phyloP scores from a whole-genome alignment of 2,329 filamentous ascomycete genomes.

The Ciborinia camelliae region DNA sequence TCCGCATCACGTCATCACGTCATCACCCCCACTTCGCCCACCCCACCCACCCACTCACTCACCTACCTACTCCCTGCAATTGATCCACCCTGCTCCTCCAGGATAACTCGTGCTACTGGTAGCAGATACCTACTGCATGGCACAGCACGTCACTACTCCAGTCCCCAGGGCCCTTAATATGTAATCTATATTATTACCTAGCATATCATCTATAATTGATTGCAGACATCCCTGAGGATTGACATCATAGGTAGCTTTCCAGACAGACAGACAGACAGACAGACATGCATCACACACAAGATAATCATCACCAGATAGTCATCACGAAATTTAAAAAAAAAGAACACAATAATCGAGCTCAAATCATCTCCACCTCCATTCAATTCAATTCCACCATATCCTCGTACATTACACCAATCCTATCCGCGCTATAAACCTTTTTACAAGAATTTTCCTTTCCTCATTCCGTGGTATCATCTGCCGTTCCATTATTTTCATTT shows the following conservation, averaged over 20 bases:
- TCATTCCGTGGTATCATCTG: slow-evolving; percentile 12
- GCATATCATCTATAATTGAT: neutral
- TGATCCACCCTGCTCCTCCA: no score
- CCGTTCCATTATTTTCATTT: slow-evolving; percentile 3
- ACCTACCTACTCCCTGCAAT: no score
- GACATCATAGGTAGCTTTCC: no score
- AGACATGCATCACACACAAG: neutral
- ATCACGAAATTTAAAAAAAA: neutral
- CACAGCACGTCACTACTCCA: neutral
- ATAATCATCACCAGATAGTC: neutral
- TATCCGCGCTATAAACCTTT: neutral
- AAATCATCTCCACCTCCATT: neutral
- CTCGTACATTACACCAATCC: neutral
- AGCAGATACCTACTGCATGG: no score
- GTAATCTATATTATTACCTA: no score
- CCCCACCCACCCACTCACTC: neutral
- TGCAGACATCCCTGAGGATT: neutral
- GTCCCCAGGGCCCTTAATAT: neutral
- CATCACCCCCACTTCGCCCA: no score
- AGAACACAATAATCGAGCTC: neutral
- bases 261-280: no score
- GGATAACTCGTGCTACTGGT: neutral
- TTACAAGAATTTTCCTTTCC: slow-evolving; percentile 1
- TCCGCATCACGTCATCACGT: no score
- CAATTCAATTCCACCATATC: neutral